Evolutionary conservation across 805 yeast species (phyloP).

Genomic region (Limtongia smithiae): DNA sequence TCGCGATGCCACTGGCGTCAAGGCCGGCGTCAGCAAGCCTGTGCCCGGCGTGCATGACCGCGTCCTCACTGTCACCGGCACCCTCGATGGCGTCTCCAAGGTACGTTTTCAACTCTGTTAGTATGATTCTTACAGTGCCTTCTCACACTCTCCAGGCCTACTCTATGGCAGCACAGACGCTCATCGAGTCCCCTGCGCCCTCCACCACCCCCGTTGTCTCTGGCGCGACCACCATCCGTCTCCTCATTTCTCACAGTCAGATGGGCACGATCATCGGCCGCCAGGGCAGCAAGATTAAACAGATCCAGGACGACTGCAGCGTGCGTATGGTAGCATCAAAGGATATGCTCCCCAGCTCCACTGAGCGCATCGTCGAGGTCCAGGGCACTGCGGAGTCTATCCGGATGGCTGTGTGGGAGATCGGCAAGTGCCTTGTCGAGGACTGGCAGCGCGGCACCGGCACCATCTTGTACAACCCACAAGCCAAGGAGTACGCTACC

Average conservation of each 20-base stretch:
- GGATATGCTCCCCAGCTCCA: slow-evolving; percentile 73
- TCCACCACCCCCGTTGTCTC: slow-evolving; percentile 38
- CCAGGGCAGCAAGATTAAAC: slow-evolving; percentile 74
- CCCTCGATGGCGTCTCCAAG: slow-evolving; percentile 58
- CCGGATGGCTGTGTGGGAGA: slow-evolving; percentile 52
- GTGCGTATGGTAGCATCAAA: slow-evolving; percentile 87
- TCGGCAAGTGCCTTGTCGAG: slow-evolving; percentile 69
- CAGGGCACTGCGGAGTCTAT: slow-evolving; percentile 73
- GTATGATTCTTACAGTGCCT: too few relatives aligned
- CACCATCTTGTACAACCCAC: slow-evolving; percentile 61
- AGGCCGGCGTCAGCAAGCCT: slow-evolving; percentile 81
- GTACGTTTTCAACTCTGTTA: background rate
- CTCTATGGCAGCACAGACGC: slow-evolving; percentile 63
- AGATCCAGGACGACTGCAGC: slow-evolving; percentile 61
- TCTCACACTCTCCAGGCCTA: slow-evolving; percentile 47
- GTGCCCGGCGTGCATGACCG: slow-evolving; percentile 79
- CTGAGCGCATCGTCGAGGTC: slow-evolving; percentile 81
- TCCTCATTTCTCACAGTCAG: slow-evolving; percentile 76
- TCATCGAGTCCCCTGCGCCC: slow-evolving; percentile 57
- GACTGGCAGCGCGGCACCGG: slow-evolving; percentile 67
- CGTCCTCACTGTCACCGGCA: slow-evolving; percentile 73
- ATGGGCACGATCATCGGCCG: slow-evolving; percentile 88
- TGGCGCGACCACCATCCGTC: slow-evolving; percentile 46
- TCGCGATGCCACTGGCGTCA: slow-evolving; percentile 70
- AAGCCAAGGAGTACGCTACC: slow-evolving; percentile 7